Base-by-base conservation (phyloP, 208 protist species). In the Angomonas ambiguus region DNA sequence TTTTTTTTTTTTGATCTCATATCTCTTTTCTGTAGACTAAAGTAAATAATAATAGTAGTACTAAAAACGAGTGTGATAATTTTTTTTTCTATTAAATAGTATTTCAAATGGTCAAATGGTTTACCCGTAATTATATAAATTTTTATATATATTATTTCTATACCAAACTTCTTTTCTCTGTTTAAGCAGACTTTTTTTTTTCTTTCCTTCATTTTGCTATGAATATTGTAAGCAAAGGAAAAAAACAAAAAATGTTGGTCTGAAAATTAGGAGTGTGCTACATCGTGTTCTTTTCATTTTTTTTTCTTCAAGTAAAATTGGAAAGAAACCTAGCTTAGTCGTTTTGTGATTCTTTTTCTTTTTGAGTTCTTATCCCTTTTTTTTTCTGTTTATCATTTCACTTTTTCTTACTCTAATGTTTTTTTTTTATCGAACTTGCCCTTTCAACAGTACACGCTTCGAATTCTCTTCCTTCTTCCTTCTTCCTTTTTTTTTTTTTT, bases 351-450 rank as follows among this genome's bases (percentile, higher is more conserved):
- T 20, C 38, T 20, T 18, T 48, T 18, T 48, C 18, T 18, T 20
- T 28, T 20, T 56, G 22, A 8, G 33, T 30, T 6, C 16, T 34
- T 38, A 16, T 22, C 51, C 45, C 34, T 33, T 11, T 33, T 68
- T 57, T 30, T 48, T 68, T 59, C 20, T 35, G n/a, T 58, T 31
- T 16, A 31, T 35, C 48, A 60, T 60, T 66, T 51, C 55, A 2
- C 51, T 57, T 59, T 66, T 72, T 33, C 60, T 72, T 66, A 20
- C 5, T 67, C 6, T 65, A 55, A 30, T 53, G n/a, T 53, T 53
- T 73, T 51, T 11, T 45, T 2, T 58, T 2, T 4, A 18, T 56
- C n/a, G 4, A n/a, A 22, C 30, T 3, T 24, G 25, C 41, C 33
- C 24, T 38, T 13, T 6, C 3, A 32, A 22, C 51, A 11, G 8